A percentile compares a stretch with the other conserved stretches of the same genome.
phyloP scores from a whole-genome alignment of 2,329 filamentous ascomycete species.

The Teratosphaeriaceae sp. region DNA sequence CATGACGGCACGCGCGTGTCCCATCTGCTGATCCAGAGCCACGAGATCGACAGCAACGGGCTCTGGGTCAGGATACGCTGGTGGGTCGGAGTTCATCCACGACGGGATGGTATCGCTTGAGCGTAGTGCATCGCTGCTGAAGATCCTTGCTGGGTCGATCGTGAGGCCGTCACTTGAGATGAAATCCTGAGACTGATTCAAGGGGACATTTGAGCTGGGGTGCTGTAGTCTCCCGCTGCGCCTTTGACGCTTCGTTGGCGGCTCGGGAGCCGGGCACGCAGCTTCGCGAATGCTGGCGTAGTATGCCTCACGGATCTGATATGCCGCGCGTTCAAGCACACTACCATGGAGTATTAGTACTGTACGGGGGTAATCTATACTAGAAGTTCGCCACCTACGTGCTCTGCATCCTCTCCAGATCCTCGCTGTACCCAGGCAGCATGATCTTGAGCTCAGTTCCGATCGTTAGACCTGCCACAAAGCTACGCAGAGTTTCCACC shows the following conservation, averaged over 20 bases:
- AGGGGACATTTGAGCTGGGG: background rate
- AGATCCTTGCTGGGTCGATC: background rate
- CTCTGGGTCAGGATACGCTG: background rate
- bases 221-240: background rate
- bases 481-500: conserved; percentile 1
- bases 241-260: background rate
- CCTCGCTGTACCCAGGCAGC: background rate
- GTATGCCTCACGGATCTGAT: too few relatives aligned
- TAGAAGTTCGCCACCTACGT: conserved; percentile 3
- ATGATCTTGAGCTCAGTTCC: background rate
- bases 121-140: background rate
- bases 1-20: background rate
- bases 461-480: background rate
- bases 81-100: background rate
- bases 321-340: too few relatives aligned
- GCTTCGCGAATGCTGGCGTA: too few relatives aligned
- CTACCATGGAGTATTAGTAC: background rate
- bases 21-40: background rate
- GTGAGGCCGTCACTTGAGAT: conserved; percentile 1
- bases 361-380: too few relatives aligned
- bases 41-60: background rate
- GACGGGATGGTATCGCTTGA: background rate
- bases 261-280: too few relatives aligned
- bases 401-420: conserved; percentile 1
- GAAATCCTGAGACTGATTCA: background rate